Percentiles rank a stretch among this genome's conserved stretches.
These are phyloP conservation scores for Pyrus pyrifolia DNA, from an alignment of 306 rosid species.

Conservation along the genomic window DNA sequence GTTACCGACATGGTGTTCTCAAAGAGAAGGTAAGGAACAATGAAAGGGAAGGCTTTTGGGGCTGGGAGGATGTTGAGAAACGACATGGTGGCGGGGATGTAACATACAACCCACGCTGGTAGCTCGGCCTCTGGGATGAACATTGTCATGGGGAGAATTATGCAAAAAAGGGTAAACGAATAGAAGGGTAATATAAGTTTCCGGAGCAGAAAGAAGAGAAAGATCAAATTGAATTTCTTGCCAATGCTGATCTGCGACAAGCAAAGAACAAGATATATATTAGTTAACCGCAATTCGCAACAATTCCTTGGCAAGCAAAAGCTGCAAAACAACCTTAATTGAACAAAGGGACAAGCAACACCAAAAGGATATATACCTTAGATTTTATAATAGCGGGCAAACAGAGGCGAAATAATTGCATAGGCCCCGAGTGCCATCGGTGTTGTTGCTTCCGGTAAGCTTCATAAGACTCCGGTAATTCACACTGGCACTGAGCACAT, in stretches of 20 bases:
- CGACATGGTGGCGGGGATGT: conserved; percentile 83
- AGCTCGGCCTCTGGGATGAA: conserved; percentile 81
- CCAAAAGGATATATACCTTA: conserved; percentile 40
- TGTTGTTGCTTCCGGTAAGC: conserved; percentile 92
- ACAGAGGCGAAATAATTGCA: conserved; percentile 93
- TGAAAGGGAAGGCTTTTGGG: conserved; percentile 85
- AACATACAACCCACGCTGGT: conserved; percentile 86
- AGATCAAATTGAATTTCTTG: conserved; percentile 88
- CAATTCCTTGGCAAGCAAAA: neutral
- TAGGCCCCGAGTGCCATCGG: conserved; percentile 95
- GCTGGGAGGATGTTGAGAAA: conserved; percentile 90
- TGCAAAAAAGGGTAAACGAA: conserved; percentile 84
- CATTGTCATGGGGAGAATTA: conserved; percentile 95
- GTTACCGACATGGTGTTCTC: conserved; percentile 95
- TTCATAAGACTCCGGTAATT: conserved; percentile 89
- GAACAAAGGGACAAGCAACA: neutral
- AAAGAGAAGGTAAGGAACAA: conserved; percentile 88
- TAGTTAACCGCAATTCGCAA: neutral
- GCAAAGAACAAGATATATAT: neutral
- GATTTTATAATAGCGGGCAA: conserved; percentile 55
- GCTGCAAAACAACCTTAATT: neutral
- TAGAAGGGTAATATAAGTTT: conserved; percentile 82
- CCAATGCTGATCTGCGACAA: conserved; percentile 65
- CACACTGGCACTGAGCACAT: conserved; percentile 76
- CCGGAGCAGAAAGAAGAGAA: conserved; percentile 83